Evolutionary conservation across 129 eudicot genomes (phyloP).

Genomic region (Deinandra increscens): DNA sequence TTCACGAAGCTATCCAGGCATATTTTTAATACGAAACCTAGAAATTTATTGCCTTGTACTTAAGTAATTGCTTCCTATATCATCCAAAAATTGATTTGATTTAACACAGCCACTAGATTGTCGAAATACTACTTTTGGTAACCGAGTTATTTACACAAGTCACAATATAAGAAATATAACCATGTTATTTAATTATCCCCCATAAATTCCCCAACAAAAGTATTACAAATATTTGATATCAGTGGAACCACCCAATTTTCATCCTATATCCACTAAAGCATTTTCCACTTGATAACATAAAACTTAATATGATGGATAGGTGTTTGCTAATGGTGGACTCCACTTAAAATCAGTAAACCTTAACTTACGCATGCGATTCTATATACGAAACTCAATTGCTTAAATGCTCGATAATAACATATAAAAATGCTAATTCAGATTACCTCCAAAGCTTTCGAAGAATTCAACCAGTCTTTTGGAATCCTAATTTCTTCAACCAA

Average conservation of each 20-base stretch:
- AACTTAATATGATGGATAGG: background rate
- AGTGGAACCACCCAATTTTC: conserved; percentile 2
- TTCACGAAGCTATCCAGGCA: too few relatives aligned
- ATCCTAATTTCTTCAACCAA: conserved; percentile 57
- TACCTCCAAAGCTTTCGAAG: conserved; percentile 76
- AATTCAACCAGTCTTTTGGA: conserved; percentile 56
- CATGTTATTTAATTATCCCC: background rate
- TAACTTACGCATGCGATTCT: background rate
- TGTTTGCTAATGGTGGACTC: conserved; percentile 1
- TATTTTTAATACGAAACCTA: too few relatives aligned
- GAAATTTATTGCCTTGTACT: background rate
- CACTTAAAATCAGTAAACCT: conserved; percentile 1
- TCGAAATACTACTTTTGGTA: background rate
- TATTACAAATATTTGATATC: too few relatives aligned
- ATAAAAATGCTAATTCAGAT: background rate
- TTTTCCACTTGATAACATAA: background rate
- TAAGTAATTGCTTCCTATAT: background rate
- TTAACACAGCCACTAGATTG: background rate
- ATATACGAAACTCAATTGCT: background rate
- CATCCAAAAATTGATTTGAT: background rate
- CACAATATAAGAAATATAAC: background rate
- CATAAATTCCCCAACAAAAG: too few relatives aligned
- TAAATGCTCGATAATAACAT: background rate
- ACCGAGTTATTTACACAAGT: background rate
- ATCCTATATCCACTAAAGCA: background rate